Conservation (phyloP, 176 grass and related monocot genomes). For the Pontederia crassipes region DNA sequence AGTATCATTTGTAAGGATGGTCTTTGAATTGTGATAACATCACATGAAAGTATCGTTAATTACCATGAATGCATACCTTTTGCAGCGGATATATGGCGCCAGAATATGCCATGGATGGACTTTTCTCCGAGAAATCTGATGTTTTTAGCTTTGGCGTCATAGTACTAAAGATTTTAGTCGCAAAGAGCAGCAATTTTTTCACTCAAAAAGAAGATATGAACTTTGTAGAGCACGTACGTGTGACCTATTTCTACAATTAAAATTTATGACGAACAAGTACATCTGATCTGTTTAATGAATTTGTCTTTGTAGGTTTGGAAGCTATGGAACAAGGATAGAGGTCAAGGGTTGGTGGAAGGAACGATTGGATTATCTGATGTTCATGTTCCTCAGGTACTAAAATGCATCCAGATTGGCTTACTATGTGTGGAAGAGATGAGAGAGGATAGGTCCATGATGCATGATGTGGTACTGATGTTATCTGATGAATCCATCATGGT, state of each 20-base stretch:
- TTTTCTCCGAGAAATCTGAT: not conserved
- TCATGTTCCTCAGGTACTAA: not conserved
- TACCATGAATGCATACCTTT: not conserved
- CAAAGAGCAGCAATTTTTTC: not conserved
- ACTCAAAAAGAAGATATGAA: not conserved
- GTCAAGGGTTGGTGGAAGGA: not conserved
- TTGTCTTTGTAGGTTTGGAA: not conserved
- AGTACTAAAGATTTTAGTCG: not conserved
- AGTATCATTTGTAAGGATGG: not conserved
- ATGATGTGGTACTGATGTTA: conserved; percentile 3
- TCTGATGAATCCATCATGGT: too few relatives aligned
- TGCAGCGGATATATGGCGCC: not conserved
- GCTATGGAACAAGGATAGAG: not conserved
- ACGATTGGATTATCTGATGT: not conserved
- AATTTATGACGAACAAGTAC: not conserved
- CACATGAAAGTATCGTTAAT: not conserved
- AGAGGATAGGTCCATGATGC: conserved; percentile 11
- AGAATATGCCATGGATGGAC: not conserved
- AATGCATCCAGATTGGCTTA: conserved; percentile 7
- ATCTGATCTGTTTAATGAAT: not conserved
- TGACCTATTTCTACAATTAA: not conserved
- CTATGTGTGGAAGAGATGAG: not conserved
- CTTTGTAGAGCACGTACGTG: not conserved
- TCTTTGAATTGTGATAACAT: too few relatives aligned
- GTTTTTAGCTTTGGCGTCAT: not conserved